Conservation (phyloP, 23 red algal species). For the Pyropia yezoensis region DNA sequence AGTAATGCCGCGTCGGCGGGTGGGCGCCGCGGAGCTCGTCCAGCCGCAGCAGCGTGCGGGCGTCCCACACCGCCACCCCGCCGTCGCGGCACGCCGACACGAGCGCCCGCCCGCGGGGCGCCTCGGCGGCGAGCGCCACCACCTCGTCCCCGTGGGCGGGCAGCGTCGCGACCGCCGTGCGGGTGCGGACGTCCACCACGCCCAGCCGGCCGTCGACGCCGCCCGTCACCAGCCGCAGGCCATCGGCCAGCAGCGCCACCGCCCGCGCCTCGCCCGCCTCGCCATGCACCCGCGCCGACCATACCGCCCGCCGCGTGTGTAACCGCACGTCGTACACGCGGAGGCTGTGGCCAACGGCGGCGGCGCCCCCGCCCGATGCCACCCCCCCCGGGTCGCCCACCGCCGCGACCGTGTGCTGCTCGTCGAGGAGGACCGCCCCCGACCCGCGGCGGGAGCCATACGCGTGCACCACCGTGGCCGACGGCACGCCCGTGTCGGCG, state of each 20-base stretch:
- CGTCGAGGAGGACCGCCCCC: slow-evolving; percentile 61
- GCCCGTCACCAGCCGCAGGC: slow-evolving; percentile 65
- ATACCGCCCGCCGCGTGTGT: slow-evolving; percentile 3
- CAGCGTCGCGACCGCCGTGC: slow-evolving; percentile 50
- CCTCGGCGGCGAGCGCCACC: slow-evolving; percentile 44
- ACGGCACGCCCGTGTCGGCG: slow-evolving; percentile 43
- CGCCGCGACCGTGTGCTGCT: slow-evolving; percentile 57
- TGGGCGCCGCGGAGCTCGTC: slow-evolving; percentile 50
- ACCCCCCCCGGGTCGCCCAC: slow-evolving; percentile 55
- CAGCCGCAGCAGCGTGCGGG: slow-evolving; percentile 52
- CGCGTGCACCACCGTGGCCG: slow-evolving; percentile 37
- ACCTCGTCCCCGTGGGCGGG: slow-evolving; percentile 72
- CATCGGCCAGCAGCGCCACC: slow-evolving; percentile 62
- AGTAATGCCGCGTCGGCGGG: slow-evolving; percentile 55
- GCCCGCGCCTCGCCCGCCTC: slow-evolving; percentile 57
- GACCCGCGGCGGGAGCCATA: slow-evolving; percentile 58
- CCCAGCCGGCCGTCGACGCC: slow-evolving; percentile 62
- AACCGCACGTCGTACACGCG: slow-evolving; percentile 69
- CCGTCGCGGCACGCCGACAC: slow-evolving; percentile 55
- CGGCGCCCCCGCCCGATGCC: slow-evolving; percentile 7
- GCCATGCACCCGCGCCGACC: slow-evolving; percentile 12
- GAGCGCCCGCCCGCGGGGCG: slow-evolving; percentile 53
- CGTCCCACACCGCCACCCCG: slow-evolving; percentile 74
- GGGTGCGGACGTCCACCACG: slow-evolving; percentile 70
- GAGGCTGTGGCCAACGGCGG: slow-evolving; percentile 37